Conservation (phyloP, 768 basidiomycete genomes). For the Amanita thiersii region DNA sequence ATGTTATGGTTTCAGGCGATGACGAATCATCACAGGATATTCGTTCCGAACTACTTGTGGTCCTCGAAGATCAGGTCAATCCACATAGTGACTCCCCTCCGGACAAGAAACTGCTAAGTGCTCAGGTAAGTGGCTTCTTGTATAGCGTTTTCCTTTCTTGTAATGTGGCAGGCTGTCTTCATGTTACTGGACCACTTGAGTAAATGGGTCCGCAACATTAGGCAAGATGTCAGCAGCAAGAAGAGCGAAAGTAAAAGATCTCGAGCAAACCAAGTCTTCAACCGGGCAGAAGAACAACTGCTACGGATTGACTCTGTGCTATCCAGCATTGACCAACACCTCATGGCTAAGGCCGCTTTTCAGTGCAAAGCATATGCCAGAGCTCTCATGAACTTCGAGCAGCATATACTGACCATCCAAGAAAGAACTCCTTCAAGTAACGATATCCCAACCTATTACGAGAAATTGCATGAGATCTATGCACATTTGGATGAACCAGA, state of each 20-base stretch:
- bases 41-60: constrained; percentile 65
- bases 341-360: constrained; percentile 91
- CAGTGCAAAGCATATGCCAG: constrained; percentile 93
- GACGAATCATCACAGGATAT: constrained; percentile 58
- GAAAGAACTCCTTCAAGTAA: constrained; percentile 29
- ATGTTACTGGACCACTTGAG: constrained; percentile 92
- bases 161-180: constrained; percentile 69
- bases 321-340: constrained; percentile 73
- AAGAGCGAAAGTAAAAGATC: constrained; percentile 44
- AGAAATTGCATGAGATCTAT: constrained; percentile 92
- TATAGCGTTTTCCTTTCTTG: constrained; percentile 1
- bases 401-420: constrained; percentile 55
- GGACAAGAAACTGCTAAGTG: constrained; percentile 85
- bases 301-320: constrained; percentile 72
- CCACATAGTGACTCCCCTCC: constrained; percentile 44
- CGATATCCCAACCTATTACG: constrained; percentile 69
- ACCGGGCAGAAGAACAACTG: constrained; percentile 51
- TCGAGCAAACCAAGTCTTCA: constrained; percentile 26
- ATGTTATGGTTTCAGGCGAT: constrained; percentile 70
- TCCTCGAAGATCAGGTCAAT: constrained; percentile 83
- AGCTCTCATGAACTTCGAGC: constrained; percentile 92
- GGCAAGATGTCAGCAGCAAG: constrained; percentile 51
- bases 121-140: constrained; percentile 56
- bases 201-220: constrained; percentile 74
- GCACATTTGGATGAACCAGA: constrained; percentile 95